Evolutionary conservation across 2,329 filamentous ascomycete genomes (phyloP), one percentile per base, ranked within the genome.

Genomic region (Fusarium newnesense): DNA sequence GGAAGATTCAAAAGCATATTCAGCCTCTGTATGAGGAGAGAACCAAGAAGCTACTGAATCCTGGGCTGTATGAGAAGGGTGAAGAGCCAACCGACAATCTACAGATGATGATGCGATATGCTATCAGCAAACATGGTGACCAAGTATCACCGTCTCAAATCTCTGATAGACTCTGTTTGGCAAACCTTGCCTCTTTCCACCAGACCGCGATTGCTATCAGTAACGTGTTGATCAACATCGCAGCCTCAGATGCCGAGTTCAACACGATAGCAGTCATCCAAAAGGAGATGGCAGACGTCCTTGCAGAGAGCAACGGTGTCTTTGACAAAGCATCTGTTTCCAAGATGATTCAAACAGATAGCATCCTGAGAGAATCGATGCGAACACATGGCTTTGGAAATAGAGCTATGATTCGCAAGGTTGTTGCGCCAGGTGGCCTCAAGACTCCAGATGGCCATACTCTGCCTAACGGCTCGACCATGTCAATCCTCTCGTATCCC

Each of bases 351-450:
- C 76, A 75, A 4, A 76, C 82, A 8, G 85, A 87, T 65, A 86
- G 84, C 43, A 77, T 83, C 1, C 75, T 81, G 4, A 81, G 85
- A 24, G 85, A 87, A 69, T 85, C 84, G 0, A 76, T 86, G 58
- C 80, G 85, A 8, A 66, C 82, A 2, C 67, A 84, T 26, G 76
- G 80, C 0, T 80, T 81, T 28, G 77, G 77, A 10, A 74, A 74
- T 4, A 79, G 80, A 50, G 69, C 76, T 4, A 70, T 77, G 24
- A 75, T 78, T 57, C 81, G 81, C 10, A 77, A 76, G 50, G 70
- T 82, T 34, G 61, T 77, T 32, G 40, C 64, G 21, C 73, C 74
- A 8, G 70, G 74, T 26, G 79, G 74, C 19, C 24, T 83, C 15
- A 72, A 67, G n/a, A 83, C 81, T 1, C 76, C 79, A 26, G 80